Evolutionary conservation across 2,329 filamentous ascomycete species (phyloP), one percentile per base, ranked within the genome.

Genomic region (Calonectria ilicicola): DNA sequence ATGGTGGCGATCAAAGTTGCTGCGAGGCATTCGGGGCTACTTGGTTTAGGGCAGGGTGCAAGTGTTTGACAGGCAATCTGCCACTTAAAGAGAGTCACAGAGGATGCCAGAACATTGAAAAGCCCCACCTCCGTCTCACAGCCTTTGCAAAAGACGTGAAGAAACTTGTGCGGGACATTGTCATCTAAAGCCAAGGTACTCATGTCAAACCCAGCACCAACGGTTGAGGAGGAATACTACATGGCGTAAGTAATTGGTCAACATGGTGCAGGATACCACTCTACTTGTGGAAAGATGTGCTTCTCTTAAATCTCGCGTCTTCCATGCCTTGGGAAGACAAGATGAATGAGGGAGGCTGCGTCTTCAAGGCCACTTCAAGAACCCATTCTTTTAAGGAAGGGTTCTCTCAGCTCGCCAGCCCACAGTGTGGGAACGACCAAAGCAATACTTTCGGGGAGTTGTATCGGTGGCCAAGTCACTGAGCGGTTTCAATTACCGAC

Each of bases 401-500:
- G 80, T 84, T 82, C 78, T 70, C 72, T 47, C 62, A 73, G 32
- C 51, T 64, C 70, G 32, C 69, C 75, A 76, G 76, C 77, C 78
- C 79, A 79, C 69, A 56, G 53, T 42, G 62, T 70, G 74, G 77
- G 76, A 68, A 78, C 73, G 76, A 80, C 76, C 70, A 67, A 75
- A 67, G 72, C 75, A 64, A 90, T 85, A 72, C 82, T 93, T 78
- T 93, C 80, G 91, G 91, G 90, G 87, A 90, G 85, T 89, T 91
- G 91, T 93, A 93, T 93, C 91, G 91, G 87, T 91, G 87, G 84
- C 86, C 88, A 89, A 81, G 85, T 86, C 89, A 93, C 82, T 85
- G 86, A 84, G 79, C 60, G 84, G 85, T 82, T 76, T 70, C 75
- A 72, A 77, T 70, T 73, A 83, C 86, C 82, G 87, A 86, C 84